Evolutionary conservation across 768 basidiomycete species (phyloP).

Genomic region (Phlegmacium glaucopus): DNA sequence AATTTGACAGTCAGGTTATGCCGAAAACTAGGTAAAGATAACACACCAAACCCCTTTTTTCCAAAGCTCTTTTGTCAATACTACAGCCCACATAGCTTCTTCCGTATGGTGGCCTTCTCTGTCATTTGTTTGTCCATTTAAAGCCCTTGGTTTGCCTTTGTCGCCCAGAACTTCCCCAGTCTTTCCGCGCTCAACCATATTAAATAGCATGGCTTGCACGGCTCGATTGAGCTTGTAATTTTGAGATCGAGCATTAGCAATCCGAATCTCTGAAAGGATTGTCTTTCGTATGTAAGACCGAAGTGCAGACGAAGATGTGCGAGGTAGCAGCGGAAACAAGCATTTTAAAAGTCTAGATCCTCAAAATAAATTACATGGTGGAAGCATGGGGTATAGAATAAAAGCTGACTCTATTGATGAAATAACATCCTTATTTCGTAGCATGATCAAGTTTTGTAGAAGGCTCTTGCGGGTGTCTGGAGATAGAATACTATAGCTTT

Average conservation of each 20-base stretch:
- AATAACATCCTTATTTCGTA: constrained; percentile 91
- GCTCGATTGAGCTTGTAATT: constrained; percentile 96
- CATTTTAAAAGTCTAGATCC: constrained; percentile 72
- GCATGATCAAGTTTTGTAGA: constrained; percentile 88
- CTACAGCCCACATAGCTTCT: constrained; percentile 97
- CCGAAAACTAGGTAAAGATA: background rate
- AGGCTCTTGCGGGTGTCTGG: constrained; percentile 83
- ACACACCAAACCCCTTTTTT: constrained; percentile 82
- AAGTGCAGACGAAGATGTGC: constrained; percentile 81
- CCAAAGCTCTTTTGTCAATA: constrained; percentile 93
- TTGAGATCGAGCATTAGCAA: constrained; percentile 82
- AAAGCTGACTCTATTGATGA: constrained; percentile 82
- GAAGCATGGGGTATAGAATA: constrained; percentile 1
- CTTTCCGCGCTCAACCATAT: constrained; percentile 94
- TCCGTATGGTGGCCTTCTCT: constrained; percentile 51
- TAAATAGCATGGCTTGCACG: constrained; percentile 93
- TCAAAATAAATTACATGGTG: background rate
- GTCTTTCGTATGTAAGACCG: constrained; percentile 88
- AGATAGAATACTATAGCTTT: constrained; percentile 69
- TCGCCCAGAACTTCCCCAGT: constrained; percentile 75
- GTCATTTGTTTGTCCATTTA: constrained; percentile 34
- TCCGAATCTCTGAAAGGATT: constrained; percentile 89
- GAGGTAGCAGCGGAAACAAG: constrained; percentile 94
- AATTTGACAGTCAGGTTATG: background rate
- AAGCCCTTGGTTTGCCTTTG: constrained; percentile 68